Conservation (phyloP, 768 basidiomycete genomes). For the Termitomyces bulborhizus region DNA sequence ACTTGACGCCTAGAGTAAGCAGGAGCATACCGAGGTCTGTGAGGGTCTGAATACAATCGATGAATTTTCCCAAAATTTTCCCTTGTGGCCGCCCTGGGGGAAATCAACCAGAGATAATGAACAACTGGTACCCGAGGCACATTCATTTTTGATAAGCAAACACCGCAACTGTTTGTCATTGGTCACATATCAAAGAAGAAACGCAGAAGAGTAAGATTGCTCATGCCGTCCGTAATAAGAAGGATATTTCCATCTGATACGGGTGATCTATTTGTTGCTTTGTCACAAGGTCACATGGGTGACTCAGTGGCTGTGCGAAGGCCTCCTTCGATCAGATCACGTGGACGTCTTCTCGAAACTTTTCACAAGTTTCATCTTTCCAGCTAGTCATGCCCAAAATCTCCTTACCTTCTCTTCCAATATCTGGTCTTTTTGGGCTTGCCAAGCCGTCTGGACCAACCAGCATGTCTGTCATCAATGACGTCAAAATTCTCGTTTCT, state of each 20-base stretch:
- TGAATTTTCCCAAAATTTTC: too few relatives aligned
- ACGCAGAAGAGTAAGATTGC: slow-evolving; percentile 33
- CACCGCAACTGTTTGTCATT: slow-evolving; percentile 12
- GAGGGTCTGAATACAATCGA: too few relatives aligned
- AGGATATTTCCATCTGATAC: slow-evolving; percentile 19
- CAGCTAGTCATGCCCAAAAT: slow-evolving; percentile 59
- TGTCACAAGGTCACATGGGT: too few relatives aligned
- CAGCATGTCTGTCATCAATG: slow-evolving; percentile 86
- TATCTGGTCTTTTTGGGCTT: slow-evolving; percentile 82
- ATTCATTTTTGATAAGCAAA: slow-evolving; percentile 22
- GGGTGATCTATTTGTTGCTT: too few relatives aligned
- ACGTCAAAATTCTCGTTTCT: slow-evolving; percentile 72
- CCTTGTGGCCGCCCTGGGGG: slow-evolving; percentile 48
- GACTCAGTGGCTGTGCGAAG: too few relatives aligned
- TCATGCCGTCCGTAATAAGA: slow-evolving; percentile 42
- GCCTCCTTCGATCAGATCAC: too few relatives aligned
- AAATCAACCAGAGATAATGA: background rate
- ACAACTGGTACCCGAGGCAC: slow-evolving; percentile 20
- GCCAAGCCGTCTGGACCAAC: slow-evolving; percentile 90
- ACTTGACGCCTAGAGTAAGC: too few relatives aligned
- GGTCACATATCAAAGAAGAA: slow-evolving; percentile 9
- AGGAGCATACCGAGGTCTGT: too few relatives aligned
- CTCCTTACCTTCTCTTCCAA: slow-evolving; percentile 43
- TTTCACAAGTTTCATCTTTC: background rate
- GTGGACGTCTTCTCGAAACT: too few relatives aligned